Base-by-base conservation (phyloP, 2,329 filamentous ascomycete genomes). In the Pseudohalonectria lignicola region DNA sequence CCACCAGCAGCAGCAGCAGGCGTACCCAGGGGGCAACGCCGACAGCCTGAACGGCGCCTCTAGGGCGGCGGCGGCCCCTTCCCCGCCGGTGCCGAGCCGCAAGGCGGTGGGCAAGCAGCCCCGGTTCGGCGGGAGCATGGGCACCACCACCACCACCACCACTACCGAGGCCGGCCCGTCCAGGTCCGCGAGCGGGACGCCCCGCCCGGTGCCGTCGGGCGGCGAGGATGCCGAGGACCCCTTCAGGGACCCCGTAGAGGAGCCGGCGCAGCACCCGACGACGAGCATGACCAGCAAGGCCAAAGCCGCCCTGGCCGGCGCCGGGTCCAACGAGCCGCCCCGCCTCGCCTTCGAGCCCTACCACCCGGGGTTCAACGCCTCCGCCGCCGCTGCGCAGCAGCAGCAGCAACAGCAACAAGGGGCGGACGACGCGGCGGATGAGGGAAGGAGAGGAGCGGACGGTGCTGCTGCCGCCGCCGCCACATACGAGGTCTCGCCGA, bases 341-440 rank as follows among this genome's bases (percentile, higher is more conserved):
- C 49, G 53, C 3, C 48, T 59, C 21, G 49, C 52, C 5, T 46
- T 47, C 17, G 62, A 66, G 41, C 56, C 61, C 5, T 64, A 57
- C 43, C 54, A 63, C 34, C 60, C 61, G 2, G 60, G 62, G 16
- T 53, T 51, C 43, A 44, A 39, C 34, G 32, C 43, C 37, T 59
- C 55, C 13, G n/a, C n/a, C n/a, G n/a, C n/a, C n/a, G n/a, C n/a
- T n/a, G n/a, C n/a, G n/a, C n/a, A n/a, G n/a, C n/a, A 49, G 49
- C 19, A 59, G 58, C 44, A 64, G 61, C 39, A 60, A 60, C 16
- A 39, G 59, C 31, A 60, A 55, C 29, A 63, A 63, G 48, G 49
- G 62, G 41, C 45, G 56, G 8, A 65, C 64, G 63, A 63, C 34
- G 63, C 61, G 7, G 61, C 54, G 28, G 53, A 37, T 13, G 36